Base-by-base conservation (phyloP, 805 yeast genomes). In the Spencermartinsiella europaea region DNA sequence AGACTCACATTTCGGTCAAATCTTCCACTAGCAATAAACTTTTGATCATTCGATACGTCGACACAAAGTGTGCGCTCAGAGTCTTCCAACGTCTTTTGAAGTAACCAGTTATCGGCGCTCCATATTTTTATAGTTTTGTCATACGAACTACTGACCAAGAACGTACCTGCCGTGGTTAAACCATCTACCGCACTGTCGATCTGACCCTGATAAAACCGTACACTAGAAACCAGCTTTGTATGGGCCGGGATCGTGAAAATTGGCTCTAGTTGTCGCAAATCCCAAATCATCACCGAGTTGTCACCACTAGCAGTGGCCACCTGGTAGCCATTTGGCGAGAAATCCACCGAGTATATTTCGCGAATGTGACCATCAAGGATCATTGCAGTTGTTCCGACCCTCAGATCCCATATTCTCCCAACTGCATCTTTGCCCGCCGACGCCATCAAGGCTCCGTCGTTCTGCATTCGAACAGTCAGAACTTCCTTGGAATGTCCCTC, bases 401-500 rank as follows among this genome's bases (percentile, higher is more conserved):
- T 68, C 34, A 91, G 62, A 66, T 91, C 99, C 97, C 97, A 91
- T 1, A 90, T 61, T 38, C 83, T 69, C 0, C 80, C 81, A 16
- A 79, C 65, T 0, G 82, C 84, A 63, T 91, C 97, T 4, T 81
- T 66, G 0, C 96, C 96, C 2, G 83, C 93, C 10, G 87, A 77
- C 0, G 84, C 82, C 5, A 84, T 56, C 4, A 91, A 63, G 2
- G 91, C 71, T 0, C 98, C 97, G 57, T 87, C 95, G 14, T 49
- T 53, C 49, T 89, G 95, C 51, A 83, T 75, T 1, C 76, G 66
- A 2, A 85, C 62, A 0, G 80, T 58, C 49, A 76, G 79, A 0
- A 89, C 81, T 47, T 80, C 93, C 55, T 79, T 81, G 1, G 85
- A 68, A 60, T 91, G 97, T 0, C 97, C 96, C 59, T 87, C 95